Evolutionary conservation across 2,329 filamentous ascomycete genomes (phyloP), one percentile per base, ranked within the genome.

Genomic region (Trichoderma sp.): DNA sequence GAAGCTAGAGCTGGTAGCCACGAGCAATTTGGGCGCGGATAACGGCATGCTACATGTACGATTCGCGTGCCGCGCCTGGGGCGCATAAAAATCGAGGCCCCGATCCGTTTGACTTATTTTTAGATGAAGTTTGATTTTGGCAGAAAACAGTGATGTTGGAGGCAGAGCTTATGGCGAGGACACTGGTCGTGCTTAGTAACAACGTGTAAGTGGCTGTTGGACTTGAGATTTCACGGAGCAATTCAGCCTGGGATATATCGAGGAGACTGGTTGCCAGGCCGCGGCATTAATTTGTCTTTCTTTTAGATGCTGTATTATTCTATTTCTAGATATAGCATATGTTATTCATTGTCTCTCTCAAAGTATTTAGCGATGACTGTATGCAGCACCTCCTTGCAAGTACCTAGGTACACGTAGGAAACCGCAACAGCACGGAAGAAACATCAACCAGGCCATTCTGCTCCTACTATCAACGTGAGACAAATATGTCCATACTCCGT

Each of bases 1-100:
- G 43, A 66, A 37, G 64, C 52, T 37, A 43, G 18, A 43, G 39
- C 5, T 39, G 16, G 1, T 18, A 52, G 51, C 63, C 63, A 66
- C 59, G 59, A 61, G 59, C 28, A 18, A 34, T 21, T 52, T 39
- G 30, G 61, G 32, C 51, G 51, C 10, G 18, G 34, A 55, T 51
- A 24, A 65, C 54, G 65, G 55, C 32, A 56, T 60, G 65, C 65
- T 54, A 56, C 65, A 67, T 67, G 65, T 55, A 67, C 56, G 56
- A 54, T 67, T 67, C 65, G 46, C 56, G 65, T 65, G 61, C 61
- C 61, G 61, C 59, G 59, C 43, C 49, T 61, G 46, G 30, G 59
- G 59, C 39, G 43, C 46, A 63, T 52, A 32, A 14, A 39, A 39
- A 32, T 7, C 10, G 54, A 24, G 34, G n/a, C 51, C 26, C 24